These are phyloP conservation scores for Cerioporus squamosus DNA, from an alignment of 1,284 basidiomycete genomes.

Conservation along the genomic window DNA sequence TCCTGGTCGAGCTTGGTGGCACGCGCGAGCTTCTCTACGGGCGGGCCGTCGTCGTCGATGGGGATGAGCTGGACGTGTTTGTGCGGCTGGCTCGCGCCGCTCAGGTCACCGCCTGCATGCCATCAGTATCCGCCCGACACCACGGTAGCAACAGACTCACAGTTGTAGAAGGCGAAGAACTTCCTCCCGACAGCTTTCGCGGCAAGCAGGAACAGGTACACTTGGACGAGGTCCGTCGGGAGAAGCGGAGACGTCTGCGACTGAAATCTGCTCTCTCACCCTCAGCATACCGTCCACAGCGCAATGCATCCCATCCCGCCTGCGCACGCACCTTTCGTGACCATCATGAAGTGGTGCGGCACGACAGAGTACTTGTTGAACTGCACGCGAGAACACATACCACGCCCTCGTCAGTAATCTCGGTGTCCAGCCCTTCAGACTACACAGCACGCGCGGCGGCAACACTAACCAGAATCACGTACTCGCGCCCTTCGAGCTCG, in stretches of 20 bases:
- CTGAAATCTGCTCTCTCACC: slow-evolving; percentile 55
- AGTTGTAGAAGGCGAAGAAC: slow-evolving; percentile 88
- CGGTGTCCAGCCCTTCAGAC: background rate
- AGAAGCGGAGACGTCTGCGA: slow-evolving; percentile 80
- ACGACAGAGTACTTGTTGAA: slow-evolving; percentile 88
- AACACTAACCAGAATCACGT: slow-evolving; percentile 73
- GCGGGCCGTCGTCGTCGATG: slow-evolving; percentile 64
- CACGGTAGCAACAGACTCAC: slow-evolving; percentile 46
- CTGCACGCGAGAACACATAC: slow-evolving; percentile 39
- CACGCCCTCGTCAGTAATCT: background rate
- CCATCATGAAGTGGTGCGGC: slow-evolving; percentile 80
- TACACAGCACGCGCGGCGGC: background rate
- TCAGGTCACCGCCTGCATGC: slow-evolving; percentile 68
- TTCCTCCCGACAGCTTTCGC: slow-evolving; percentile 61
- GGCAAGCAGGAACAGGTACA: slow-evolving; percentile 72
- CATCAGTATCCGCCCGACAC: no score
- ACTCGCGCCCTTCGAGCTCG: slow-evolving; percentile 62
- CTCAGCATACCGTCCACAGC: slow-evolving; percentile 3
- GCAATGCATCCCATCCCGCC: background rate
- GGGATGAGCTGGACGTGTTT: slow-evolving; percentile 88
- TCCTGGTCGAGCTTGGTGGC: slow-evolving; percentile 60
- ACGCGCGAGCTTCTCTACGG: slow-evolving; percentile 72
- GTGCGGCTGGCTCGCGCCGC: slow-evolving; percentile 87
- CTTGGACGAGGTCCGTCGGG: slow-evolving; percentile 77
- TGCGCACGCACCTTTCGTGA: slow-evolving; percentile 66